A percentile compares a stretch with the other conserved stretches of the same genome.
phyloP scores from a whole-genome alignment of 2,329 filamentous ascomycete genomes.

The Fusarium tjaetaba region DNA sequence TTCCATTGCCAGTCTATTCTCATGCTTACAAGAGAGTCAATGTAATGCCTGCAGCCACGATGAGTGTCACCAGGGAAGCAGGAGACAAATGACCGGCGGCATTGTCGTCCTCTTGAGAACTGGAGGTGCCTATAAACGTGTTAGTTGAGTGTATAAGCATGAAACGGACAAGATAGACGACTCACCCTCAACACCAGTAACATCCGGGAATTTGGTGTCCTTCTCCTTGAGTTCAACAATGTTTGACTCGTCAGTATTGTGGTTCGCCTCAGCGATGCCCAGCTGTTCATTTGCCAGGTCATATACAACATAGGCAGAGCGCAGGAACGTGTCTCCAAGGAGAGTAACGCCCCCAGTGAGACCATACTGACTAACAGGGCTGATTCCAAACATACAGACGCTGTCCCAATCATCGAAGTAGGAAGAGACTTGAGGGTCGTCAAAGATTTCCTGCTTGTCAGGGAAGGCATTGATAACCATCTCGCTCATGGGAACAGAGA shows the following conservation, averaged over 20 bases:
- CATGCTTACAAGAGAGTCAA: constrained; percentile 20
- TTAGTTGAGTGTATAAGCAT: constrained; percentile 22
- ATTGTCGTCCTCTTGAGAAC: constrained; percentile 27
- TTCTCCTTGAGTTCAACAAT: constrained; percentile 57
- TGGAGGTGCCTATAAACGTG: constrained; percentile 24
- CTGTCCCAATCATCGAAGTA: constrained; percentile 52
- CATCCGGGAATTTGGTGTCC: constrained; percentile 53
- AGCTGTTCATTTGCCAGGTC: constrained; percentile 62
- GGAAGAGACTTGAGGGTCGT: constrained; percentile 48
- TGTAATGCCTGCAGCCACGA: constrained; percentile 33
- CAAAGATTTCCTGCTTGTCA: constrained; percentile 50
- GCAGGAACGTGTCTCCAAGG: constrained; percentile 68
- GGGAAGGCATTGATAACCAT: constrained; percentile 59
- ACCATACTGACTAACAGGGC: constrained; percentile 51
- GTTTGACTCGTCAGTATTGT: constrained; percentile 56
- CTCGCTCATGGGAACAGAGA: constrained; percentile 63
- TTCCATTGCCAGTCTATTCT: not conserved
- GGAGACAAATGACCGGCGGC: constrained; percentile 33
- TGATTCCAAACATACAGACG: constrained; percentile 66
- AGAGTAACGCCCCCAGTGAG: constrained; percentile 51
- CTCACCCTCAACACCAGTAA: constrained; percentile 56
- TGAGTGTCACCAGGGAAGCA: constrained; percentile 21
- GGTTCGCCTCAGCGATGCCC: constrained; percentile 62
- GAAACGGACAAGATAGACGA: not conserved
- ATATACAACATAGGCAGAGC: constrained; percentile 67